Evolutionary conservation across 306 rosid species (phyloP).

Genomic region (Pyrus communis): DNA sequence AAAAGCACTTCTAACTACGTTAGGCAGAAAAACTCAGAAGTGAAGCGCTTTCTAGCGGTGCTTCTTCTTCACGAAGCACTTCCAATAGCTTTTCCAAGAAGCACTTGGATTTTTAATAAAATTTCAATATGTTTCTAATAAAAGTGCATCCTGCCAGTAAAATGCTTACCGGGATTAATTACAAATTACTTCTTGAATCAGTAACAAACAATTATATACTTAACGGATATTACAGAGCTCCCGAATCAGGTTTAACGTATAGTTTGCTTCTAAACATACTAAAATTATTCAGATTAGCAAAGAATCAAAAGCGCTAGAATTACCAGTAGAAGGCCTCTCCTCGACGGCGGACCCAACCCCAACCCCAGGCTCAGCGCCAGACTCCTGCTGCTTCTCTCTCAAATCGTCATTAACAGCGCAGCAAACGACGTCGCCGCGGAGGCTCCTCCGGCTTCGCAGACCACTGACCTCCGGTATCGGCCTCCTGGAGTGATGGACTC

Average conservation of each 20-base stretch:
- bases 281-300: neutral
- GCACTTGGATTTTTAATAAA: neutral
- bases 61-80: too few relatives aligned
- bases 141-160: neutral
- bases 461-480: conserved; percentile 21
- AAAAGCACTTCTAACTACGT: neutral
- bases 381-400: conserved; percentile 46
- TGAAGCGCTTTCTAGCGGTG: neutral
- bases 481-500: conserved; percentile 20
- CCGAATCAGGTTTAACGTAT: neutral
- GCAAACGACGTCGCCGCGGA: conserved; percentile 30
- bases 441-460: conserved; percentile 10
- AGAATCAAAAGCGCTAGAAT: neutral
- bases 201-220: neutral
- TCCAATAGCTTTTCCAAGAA: neutral
- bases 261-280: neutral
- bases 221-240: neutral
- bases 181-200: neutral
- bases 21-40: neutral
- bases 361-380: neutral
- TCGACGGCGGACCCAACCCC: conserved; percentile 52
- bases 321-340: conserved; percentile 53
- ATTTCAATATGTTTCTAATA: too few relatives aligned
- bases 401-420: conserved; percentile 70
- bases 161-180: neutral